A percentile compares a stretch with the other conserved stretches of the same genome.
These are phyloP conservation scores for Aspergillus caelatus DNA, from an alignment of 2,329 filamentous ascomycete genomes.

Conservation along the genomic window DNA sequence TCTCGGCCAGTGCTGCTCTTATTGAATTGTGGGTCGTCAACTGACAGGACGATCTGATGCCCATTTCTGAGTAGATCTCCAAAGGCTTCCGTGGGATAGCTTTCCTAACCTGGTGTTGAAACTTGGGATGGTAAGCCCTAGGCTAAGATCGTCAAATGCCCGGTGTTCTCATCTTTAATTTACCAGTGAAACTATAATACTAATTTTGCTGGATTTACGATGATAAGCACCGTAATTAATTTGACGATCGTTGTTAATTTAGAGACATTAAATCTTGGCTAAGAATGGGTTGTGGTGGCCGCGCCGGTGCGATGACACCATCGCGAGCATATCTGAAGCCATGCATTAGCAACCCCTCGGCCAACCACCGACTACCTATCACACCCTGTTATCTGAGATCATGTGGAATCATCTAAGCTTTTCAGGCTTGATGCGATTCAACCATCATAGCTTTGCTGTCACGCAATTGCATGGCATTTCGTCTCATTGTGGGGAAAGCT, in stretches of 20 bases:
- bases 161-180: not conserved
- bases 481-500: not conserved
- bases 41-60: too few species aligned
- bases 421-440: not conserved
- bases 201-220: not conserved
- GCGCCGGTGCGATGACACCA: conserved; percentile 1
- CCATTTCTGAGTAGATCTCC: too few species aligned
- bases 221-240: not conserved
- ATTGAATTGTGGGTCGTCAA: too few species aligned
- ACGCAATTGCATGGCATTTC: conserved; percentile 7
- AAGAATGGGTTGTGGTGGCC: conserved; percentile 30
- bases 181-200: not conserved
- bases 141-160: too few species aligned
- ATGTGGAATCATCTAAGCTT: not conserved
- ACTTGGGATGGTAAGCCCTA: too few species aligned
- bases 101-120: too few species aligned
- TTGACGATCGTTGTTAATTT: not conserved
- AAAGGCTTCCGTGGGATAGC: too few species aligned
- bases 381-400: not conserved
- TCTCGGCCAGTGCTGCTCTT: too few species aligned
- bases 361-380: conserved; percentile 1
- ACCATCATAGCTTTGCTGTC: not conserved
- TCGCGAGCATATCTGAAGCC: conserved; percentile 6
- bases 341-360: not conserved
- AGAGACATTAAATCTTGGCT: not conserved